phyloP scores from a whole-genome alignment of 768 basidiomycete genomes.

The Sarcodon aspratus region DNA sequence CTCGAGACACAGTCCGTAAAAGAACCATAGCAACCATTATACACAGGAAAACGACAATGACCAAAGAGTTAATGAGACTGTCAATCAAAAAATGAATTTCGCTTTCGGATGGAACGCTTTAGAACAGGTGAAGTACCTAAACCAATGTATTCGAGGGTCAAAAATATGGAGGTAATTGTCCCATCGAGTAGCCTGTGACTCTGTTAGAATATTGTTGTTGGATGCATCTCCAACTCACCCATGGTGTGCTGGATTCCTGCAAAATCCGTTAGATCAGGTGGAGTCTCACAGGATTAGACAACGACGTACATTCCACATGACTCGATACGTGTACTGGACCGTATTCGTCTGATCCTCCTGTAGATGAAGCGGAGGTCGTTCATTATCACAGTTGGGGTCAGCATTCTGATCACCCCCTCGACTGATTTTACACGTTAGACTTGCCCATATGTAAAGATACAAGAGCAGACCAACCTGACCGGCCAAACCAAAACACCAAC shows the following conservation, averaged over 20 bases:
- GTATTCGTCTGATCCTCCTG: conserved; percentile 47
- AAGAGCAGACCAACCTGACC: conserved; percentile 20
- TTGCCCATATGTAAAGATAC: background rate
- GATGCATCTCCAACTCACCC: conserved; percentile 33
- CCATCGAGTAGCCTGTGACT: conserved; percentile 81
- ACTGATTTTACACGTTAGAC: conserved; percentile 23
- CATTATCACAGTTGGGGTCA: conserved; percentile 38
- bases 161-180: conserved; percentile 93
- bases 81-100: conserved; percentile 44
- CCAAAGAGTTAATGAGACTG: conserved; percentile 83
- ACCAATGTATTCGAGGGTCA: conserved; percentile 37
- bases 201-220: conserved; percentile 1
- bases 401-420: conserved; percentile 50
- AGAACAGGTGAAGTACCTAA: background rate
- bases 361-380: conserved; percentile 38
- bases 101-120: background rate
- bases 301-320: conserved; percentile 69
- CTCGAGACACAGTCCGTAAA: conserved; percentile 74
- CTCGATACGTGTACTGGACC: conserved; percentile 78
- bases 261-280: background rate
- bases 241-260: conserved; percentile 77
- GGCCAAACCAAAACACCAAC: conserved; percentile 92
- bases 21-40: conserved; percentile 91
- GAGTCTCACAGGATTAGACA: conserved; percentile 1
- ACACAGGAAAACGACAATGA: conserved; percentile 87